Evolutionary conservation across 1,284 basidiomycete genomes (phyloP), one percentile per base, ranked within the genome.

Genomic region (Cryptococcus sp.): DNA sequence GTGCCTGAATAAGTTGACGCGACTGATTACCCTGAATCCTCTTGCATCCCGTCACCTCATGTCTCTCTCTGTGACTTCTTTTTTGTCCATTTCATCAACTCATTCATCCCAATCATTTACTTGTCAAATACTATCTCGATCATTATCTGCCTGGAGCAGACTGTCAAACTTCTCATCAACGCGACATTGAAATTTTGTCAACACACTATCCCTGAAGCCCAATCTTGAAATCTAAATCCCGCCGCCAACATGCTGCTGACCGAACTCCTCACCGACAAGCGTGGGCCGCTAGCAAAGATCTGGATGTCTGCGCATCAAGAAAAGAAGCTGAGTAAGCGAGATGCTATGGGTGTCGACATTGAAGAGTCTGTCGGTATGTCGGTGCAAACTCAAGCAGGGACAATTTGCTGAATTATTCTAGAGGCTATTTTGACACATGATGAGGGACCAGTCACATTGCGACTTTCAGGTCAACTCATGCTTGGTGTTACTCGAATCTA

Each of bases 221-320:
- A n/a, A n/a, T n/a, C n/a, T n/a, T n/a, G n/a, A n/a, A n/a, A n/a
- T n/a, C n/a, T n/a, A n/a, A n/a, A n/a, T n/a, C n/a, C n/a, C n/a
- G n/a, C n/a, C 16, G 25, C 11, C 47, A 51, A 24, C 21, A 79
- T 80, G 91, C 90, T 94, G 73, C 91, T 93, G 69, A 91, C 88
- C 56, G 92, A 96, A 73, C 85, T 88, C 44, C 89, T 96, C 73
- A 81, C 96, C 59, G 89, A 90, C 49, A 88, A 92, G 70, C 85
- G 91, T 54, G 94, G 94, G 46, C 90, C 93, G 7, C 80, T 98
- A 34, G 93, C 91, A 41, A 91, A 88, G 77, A 91, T 98, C 79
- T 98, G 94, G 94, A 85, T 98, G 48, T 94, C 94, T 22, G 94
- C 96, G 1, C 94, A 98, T 79, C 93, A 94, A 85, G 92, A 98